Conservation (phyloP, 2,329 filamentous ascomycete genomes). For the Sclerotiophoma versabilis region DNA sequence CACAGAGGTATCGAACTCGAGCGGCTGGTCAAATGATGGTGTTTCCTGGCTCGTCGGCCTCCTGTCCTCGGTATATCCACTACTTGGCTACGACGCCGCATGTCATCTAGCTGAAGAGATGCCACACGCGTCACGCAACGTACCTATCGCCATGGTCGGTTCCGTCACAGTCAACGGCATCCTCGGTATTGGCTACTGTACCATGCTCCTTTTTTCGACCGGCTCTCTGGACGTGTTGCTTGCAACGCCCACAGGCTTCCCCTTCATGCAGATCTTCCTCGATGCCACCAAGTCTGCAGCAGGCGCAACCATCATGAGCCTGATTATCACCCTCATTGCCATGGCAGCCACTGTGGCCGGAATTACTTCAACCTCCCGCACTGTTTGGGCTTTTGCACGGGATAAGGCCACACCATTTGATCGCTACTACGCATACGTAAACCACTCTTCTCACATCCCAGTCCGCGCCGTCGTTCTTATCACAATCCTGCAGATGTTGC, state of each 20-base stretch:
- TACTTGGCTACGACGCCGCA: conserved; percentile 51
- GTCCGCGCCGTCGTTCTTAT: conserved; percentile 39
- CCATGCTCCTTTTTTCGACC: conserved; percentile 55
- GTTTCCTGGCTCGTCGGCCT: conserved; percentile 36
- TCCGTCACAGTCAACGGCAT: conserved; percentile 53
- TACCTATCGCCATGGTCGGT: conserved; percentile 46
- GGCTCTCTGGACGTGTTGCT: conserved; percentile 52
- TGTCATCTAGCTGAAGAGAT: conserved; percentile 51
- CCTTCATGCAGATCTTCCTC: conserved; percentile 59
- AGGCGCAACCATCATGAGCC: conserved; percentile 55
- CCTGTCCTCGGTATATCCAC: conserved; percentile 30
- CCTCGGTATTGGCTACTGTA: conserved; percentile 54
- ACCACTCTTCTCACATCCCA: conserved; percentile 43
- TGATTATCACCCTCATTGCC: conserved; percentile 21
- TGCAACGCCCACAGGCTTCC: conserved; percentile 49
- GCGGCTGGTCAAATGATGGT: conserved; percentile 30
- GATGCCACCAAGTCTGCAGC: conserved; percentile 25
- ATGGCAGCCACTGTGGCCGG: conserved; percentile 34
- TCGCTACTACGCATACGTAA: conserved; percentile 48
- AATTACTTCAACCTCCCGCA: conserved; percentile 48
- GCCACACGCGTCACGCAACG: conserved; percentile 32
- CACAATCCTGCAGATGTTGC: conserved; percentile 37
- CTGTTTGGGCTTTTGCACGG: conserved; percentile 51
- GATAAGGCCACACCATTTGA: conserved; percentile 50
- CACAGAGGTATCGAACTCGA: conserved; percentile 25